These are phyloP conservation scores for Trichophyton simii DNA, from an alignment of 2,329 filamentous ascomycete species.

Conservation along the genomic window DNA sequence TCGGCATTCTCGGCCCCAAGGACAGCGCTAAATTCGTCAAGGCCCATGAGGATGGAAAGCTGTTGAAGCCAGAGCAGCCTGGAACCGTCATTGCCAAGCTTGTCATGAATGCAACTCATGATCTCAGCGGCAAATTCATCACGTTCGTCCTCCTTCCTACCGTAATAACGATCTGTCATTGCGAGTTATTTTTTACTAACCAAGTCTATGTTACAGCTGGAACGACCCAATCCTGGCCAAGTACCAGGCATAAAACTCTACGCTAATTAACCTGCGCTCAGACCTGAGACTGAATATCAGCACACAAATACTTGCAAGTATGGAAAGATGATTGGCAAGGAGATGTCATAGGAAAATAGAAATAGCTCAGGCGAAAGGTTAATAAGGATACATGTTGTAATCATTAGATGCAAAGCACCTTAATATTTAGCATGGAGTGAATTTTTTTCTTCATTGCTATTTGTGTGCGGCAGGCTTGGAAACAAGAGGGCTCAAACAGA, in stretches of 20 bases:
- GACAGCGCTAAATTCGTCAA: slow-evolving; percentile 54
- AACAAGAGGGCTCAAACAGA: neutral
- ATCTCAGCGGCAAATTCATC: slow-evolving; percentile 65
- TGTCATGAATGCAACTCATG: slow-evolving; percentile 49
- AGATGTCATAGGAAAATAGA: neutral
- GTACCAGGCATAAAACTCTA: slow-evolving; percentile 29
- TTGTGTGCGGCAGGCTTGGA: neutral
- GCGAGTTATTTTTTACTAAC: slow-evolving; percentile 7
- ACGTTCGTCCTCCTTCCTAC: slow-evolving; percentile 19
- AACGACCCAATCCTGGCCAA: slow-evolving; percentile 31
- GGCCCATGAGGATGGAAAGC: slow-evolving; percentile 55
- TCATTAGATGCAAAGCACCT: slow-evolving; percentile 39
- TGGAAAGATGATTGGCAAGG: neutral
- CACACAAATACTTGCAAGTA: neutral
- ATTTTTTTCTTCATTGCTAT: slow-evolving; percentile 18
- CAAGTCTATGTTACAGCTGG: slow-evolving; percentile 30
- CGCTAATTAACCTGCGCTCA: neutral
- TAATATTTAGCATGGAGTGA: slow-evolving; percentile 54
- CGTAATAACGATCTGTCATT: neutral
- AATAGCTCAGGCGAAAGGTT: slow-evolving; percentile 50
- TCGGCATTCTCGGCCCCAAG: slow-evolving; percentile 38
- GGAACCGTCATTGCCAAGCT: slow-evolving; percentile 76
- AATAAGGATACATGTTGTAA: slow-evolving; percentile 45
- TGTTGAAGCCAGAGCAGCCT: slow-evolving; percentile 72
- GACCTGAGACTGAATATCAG: neutral